phyloP scores from a whole-genome alignment of 805 yeast species.

The Helenozyma rhizophorensis region DNA sequence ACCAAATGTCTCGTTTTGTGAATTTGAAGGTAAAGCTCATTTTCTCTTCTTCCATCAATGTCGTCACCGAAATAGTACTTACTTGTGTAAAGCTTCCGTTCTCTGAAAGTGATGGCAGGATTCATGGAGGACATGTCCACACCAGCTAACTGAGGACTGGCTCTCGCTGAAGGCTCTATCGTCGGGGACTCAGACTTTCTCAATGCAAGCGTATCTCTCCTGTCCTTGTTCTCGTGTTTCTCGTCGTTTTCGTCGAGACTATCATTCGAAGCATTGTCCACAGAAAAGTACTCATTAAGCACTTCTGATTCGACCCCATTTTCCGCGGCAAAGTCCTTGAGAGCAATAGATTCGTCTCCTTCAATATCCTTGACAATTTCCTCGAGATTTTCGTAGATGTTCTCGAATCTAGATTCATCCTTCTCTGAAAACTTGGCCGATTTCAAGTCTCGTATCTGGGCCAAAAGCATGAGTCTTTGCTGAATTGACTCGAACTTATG shows the following conservation, averaged over 20 bases:
- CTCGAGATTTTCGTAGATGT: conserved; percentile 29
- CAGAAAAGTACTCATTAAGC: too few species aligned
- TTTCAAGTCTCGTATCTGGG: conserved; percentile 27
- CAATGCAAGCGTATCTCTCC: not conserved
- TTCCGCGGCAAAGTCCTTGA: conserved; percentile 5
- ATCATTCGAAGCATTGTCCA: not conserved
- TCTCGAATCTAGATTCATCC: conserved; percentile 25
- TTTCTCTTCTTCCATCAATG: conserved; percentile 37
- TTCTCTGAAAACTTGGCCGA: conserved; percentile 10
- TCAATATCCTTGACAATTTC: conserved; percentile 29
- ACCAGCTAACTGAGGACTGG: conserved; percentile 43
- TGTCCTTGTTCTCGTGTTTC: conserved; percentile 5
- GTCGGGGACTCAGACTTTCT: conserved; percentile 8
- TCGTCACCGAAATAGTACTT: conserved; percentile 62
- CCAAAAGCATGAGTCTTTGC: conserved; percentile 30
- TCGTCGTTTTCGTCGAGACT: conserved; percentile 14
- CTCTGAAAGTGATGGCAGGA: conserved; percentile 54
- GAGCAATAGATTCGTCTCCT: conserved; percentile 14
- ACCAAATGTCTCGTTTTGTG: conserved; percentile 59
- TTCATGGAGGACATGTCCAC: conserved; percentile 46
- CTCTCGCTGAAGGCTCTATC: conserved; percentile 37
- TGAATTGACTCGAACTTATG: conserved; percentile 30
- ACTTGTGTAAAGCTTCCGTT: conserved; percentile 57
- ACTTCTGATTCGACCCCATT: too few species aligned
- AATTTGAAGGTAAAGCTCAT: conserved; percentile 35